These are phyloP conservation scores for Oryza punctata DNA, from an alignment of 176 grass and related monocot species.

Conservation along the genomic window DNA sequence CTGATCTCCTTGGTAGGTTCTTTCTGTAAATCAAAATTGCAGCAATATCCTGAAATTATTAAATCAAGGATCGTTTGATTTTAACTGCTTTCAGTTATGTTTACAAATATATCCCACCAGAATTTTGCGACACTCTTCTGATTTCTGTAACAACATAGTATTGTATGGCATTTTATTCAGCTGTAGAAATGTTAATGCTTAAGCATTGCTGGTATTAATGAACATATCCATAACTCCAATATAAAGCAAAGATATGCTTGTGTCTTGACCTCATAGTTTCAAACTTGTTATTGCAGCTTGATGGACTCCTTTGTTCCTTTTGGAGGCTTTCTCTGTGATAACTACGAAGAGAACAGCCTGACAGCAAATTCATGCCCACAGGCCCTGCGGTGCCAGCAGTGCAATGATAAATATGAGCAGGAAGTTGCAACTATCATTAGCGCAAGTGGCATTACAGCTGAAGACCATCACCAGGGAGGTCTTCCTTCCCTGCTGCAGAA, in stretches of 20 bases:
- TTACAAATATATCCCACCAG: background rate
- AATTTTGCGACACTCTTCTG: background rate
- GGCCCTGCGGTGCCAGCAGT: constrained; percentile 59
- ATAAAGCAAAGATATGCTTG: background rate
- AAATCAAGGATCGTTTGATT: background rate
- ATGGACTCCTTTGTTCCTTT: constrained; percentile 68
- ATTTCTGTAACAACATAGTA: background rate
- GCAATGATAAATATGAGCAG: constrained; percentile 77
- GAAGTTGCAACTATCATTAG: constrained; percentile 66
- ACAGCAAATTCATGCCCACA: constrained; percentile 42
- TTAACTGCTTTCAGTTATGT: background rate
- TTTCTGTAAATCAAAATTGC: background rate
- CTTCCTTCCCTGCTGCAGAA: constrained; percentile 65
- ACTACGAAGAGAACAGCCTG: constrained; percentile 42
- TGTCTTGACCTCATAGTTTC: constrained; percentile 18
- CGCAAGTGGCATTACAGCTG: constrained; percentile 51
- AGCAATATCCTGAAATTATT: background rate
- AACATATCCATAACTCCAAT: background rate
- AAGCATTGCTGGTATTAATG: background rate
- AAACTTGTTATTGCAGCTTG: constrained; percentile 47
- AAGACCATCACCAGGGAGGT: constrained; percentile 48
- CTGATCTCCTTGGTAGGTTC: background rate
- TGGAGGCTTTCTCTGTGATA: constrained; percentile 52
- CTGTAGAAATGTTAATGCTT: background rate
- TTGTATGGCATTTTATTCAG: too few species aligned